Evolutionary conservation across 306 rosid species (phyloP), one percentile per base, ranked within the genome.

Genomic region (Pyrus communis): DNA sequence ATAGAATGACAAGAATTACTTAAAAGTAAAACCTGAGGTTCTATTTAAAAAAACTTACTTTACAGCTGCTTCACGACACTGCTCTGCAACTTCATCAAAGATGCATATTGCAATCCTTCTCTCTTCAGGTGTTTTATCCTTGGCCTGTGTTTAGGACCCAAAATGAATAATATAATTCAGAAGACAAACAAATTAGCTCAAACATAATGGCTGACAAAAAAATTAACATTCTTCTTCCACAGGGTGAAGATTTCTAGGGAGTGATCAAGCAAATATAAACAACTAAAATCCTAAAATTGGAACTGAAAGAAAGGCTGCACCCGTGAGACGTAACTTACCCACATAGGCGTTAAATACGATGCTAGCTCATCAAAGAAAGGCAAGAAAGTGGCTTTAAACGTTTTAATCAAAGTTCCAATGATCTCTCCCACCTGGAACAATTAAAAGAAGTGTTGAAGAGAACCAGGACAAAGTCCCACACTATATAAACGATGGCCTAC

Each of bases 41-140:
- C 21, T 15, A 49, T 49, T 17, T 1, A 67, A 23, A 33, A 15
- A 35, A 4, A 64, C 81, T 80, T 86, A 92, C 98, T 90, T 92
- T 18, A 92, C 75, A 55, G 97, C 99, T 51, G 97, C 91, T 88
- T 95, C 97, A 79, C 90, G 96, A 57, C 99, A 95, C 83, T 95
- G 99, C 84, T 95, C 99, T 18, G 96, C 99, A 63, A 95, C 84
- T 78, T 95, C 99, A 82, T 95, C 99, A 81, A 95, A 95, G 76
- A 95, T 95, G 86, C 99, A 95, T 58, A 95, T 92, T 58, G 99
- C 99, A 60, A 92, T 92, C 78, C 99, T 88, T 71, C 99, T 86
- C 89, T 95, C 99, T 83, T 92, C 99, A n/a, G 96, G 88, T 69
- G 97, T 86, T 87, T 89, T 95, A 81, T 95, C 99, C 87, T 88